Base-by-base conservation (phyloP, 2,329 filamentous ascomycete genomes). In the Fusarium gaditjirri region DNA sequence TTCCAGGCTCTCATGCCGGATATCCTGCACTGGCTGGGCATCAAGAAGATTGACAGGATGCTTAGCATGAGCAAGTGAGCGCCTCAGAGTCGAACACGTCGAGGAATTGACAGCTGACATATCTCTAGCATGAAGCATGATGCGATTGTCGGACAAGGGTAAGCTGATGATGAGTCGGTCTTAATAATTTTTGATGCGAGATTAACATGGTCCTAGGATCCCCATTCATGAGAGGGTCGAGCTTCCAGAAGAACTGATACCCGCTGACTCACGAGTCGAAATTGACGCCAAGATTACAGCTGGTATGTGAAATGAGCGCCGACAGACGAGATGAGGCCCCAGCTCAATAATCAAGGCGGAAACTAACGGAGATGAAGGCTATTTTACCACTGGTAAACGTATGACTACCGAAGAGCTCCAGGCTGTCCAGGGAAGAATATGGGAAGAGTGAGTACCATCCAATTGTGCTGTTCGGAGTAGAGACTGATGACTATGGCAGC, bases 1-100 rank as follows among this genome's bases (percentile, higher is more conserved):
- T 98, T 98, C 87, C 96, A 98, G 85, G 95, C 95, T 33, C 86
- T 99, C 60, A 98, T 98, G 96, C 95, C 96, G 38, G 94, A 97
- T 81, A 97, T 98, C 74, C 87, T 98, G 59, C 96, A 98, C 83
- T 98, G 96, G 96, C 89, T 99, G 35, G 96, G 96, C 70, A 98
- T 99, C 80, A 96, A 93, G 80, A 98, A 98, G 87, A 98, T 99
- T 79, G 96, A 99, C 81, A 89, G 95, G 68, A 99, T 98, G 96
- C 86, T 98, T 76, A 97, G 94, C 84, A 98, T 98, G 96, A 97
- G 94, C 83, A 97, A 98, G 91, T 93, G 80, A 85, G 90, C 85
- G 33, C n/a, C 49, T 39, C 47, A 55, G 23, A 44, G 31, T 25
- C 54, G 49, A 68, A 64, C 58, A 72, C 53, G 61, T 70, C 35